Evolutionary conservation across 2,329 filamentous ascomycete species (phyloP).

Genomic region (Epichloe gansuensis): DNA sequence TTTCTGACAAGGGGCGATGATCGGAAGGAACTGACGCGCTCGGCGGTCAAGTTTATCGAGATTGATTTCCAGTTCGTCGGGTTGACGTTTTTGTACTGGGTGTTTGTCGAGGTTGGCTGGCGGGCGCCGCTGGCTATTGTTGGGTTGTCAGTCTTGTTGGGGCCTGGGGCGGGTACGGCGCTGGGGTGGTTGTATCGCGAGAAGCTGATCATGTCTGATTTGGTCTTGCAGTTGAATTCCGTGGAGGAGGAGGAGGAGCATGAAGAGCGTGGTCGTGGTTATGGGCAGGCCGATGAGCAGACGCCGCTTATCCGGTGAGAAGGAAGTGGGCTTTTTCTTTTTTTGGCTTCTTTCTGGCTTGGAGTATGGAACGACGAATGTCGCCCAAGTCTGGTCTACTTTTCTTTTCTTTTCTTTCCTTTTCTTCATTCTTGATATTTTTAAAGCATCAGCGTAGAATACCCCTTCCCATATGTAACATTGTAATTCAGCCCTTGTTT

Average conservation of each 20-base stretch:
- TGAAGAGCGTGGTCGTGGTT: constrained; percentile 7
- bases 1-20: constrained; percentile 27
- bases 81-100: constrained; percentile 39
- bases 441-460: background rate
- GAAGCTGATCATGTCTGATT: constrained; percentile 16
- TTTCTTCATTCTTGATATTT: too few species aligned
- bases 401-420: too few species aligned
- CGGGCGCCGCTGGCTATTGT: constrained; percentile 21
- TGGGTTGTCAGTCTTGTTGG: constrained; percentile 18
- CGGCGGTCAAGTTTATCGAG: constrained; percentile 31
- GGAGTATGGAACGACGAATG: background rate
- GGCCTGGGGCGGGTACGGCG: constrained; percentile 26
- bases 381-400: too few species aligned
- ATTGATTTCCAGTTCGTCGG: constrained; percentile 33
- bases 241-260: constrained; percentile 8
- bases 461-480: background rate
- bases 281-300: constrained; percentile 15
- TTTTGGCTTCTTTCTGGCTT: background rate
- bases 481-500: constrained; percentile 3
- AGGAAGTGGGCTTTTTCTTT: background rate
- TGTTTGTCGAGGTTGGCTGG: constrained; percentile 38
- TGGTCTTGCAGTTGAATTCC: constrained; percentile 9
- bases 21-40: constrained; percentile 35
- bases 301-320: constrained; percentile 20
- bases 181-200: constrained; percentile 28